phyloP scores from a whole-genome alignment of 2,329 filamentous ascomycete genomes.

The Cadophora malorum region DNA sequence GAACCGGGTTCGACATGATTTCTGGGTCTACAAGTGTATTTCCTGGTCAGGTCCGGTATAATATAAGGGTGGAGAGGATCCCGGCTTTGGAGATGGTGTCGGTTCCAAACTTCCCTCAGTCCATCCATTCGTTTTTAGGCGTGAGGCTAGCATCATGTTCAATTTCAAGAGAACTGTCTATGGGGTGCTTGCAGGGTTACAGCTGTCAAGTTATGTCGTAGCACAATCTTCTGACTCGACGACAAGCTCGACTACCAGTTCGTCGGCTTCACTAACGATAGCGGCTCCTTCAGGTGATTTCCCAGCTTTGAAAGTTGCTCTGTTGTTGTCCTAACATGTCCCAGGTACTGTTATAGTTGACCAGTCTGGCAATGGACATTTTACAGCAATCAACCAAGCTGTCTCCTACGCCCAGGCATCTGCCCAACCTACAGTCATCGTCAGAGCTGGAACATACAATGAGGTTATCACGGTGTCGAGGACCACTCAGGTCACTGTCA shows the following conservation, averaged over 20 bases:
- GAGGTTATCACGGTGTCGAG: conserved; percentile 51
- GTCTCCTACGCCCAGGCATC: conserved; percentile 52
- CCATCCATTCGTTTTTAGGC: background rate
- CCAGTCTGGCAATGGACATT: conserved; percentile 52
- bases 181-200: conserved; percentile 7
- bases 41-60: background rate
- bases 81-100: too few relatives aligned
- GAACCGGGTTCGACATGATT: background rate
- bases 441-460: conserved; percentile 53
- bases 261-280: background rate
- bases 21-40: background rate
- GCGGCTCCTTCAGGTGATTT: background rate
- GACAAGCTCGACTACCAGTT: background rate
- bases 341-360: conserved; percentile 51
- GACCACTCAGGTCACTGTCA: conserved; percentile 51
- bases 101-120: too few relatives aligned
- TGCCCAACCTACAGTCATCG: conserved; percentile 51
- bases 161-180: background rate
- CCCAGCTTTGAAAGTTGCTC: background rate
- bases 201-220: conserved; percentile 4
- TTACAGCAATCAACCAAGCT: conserved; percentile 52
- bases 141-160: background rate
- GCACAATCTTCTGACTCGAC: background rate
- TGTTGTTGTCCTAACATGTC: background rate
- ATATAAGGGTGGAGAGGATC: background rate